Conservation (phyloP, 768 basidiomycete genomes). For the Collybia nuda region DNA sequence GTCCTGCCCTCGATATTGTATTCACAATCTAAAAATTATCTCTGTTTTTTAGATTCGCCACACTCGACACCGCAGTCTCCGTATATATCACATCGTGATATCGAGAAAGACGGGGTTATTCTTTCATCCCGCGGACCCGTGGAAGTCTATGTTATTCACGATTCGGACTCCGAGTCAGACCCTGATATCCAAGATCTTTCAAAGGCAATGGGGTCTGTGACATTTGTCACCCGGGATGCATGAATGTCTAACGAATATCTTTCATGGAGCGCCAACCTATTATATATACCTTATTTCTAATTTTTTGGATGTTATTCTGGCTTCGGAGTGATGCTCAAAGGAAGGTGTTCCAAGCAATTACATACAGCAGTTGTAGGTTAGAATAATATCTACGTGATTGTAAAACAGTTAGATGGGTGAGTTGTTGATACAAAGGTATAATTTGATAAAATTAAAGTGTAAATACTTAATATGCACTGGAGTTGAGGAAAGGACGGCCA, state of each 20-base stretch:
- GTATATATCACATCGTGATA: background rate
- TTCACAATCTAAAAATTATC: background rate
- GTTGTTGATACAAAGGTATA: background rate
- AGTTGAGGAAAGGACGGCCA: too few species aligned
- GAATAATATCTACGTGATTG: constrained; percentile 6
- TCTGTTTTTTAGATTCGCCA: constrained; percentile 32
- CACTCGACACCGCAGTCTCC: constrained; percentile 11
- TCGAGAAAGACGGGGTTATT: background rate
- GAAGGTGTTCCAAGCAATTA: background rate
- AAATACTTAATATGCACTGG: too few species aligned
- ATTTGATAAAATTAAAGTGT: background rate
- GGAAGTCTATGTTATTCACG: constrained; percentile 9
- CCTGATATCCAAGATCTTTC: constrained; percentile 31
- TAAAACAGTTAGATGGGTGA: constrained; percentile 4
- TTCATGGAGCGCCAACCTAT: too few species aligned
- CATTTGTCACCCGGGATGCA: constrained; percentile 5
- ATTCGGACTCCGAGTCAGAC: constrained; percentile 28
- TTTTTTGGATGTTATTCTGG: too few species aligned
- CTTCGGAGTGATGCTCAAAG: too few species aligned
- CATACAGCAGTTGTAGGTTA: background rate
- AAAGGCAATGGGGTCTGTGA: constrained; percentile 21
- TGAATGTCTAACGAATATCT: too few species aligned
- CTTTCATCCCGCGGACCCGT: background rate
- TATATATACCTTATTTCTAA: background rate
- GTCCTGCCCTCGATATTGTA: background rate